Evolutionary conservation across 2,329 filamentous ascomycete species (phyloP).

Genomic region (Colletotrichum zoysiae): DNA sequence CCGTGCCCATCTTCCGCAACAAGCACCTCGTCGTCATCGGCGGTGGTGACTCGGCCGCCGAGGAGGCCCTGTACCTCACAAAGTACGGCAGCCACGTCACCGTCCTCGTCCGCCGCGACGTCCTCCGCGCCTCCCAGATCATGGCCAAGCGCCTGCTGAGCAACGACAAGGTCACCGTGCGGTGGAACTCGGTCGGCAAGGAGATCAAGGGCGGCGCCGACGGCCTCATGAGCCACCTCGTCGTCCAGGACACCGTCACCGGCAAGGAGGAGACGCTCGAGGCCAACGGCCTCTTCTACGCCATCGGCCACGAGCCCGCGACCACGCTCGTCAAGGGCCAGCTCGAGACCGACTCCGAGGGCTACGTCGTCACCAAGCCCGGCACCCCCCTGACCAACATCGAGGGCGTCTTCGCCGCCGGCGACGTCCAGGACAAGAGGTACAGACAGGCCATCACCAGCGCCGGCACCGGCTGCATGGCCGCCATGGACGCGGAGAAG

Average conservation of each 20-base stretch:
- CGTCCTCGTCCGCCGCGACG: slow-evolving; percentile 89
- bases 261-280: slow-evolving; percentile 86
- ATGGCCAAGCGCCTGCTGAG: slow-evolving; percentile 88
- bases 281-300: slow-evolving; percentile 96
- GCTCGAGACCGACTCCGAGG: slow-evolving; percentile 87
- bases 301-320: slow-evolving; percentile 95
- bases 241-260: slow-evolving; percentile 82
- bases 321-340: slow-evolving; percentile 92
- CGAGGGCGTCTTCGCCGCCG: slow-evolving; percentile 93
- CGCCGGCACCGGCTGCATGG: slow-evolving; percentile 94
- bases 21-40: slow-evolving; percentile 97
- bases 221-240: slow-evolving; percentile 89
- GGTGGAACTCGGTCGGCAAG: slow-evolving; percentile 83
- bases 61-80: slow-evolving; percentile 96
- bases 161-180: slow-evolving; percentile 91
- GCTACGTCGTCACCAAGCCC: slow-evolving; percentile 89
- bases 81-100: slow-evolving; percentile 98
- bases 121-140: slow-evolving; percentile 87
- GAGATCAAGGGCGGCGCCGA: slow-evolving; percentile 89
- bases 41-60: slow-evolving; percentile 95
- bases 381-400: slow-evolving; percentile 90
- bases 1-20: slow-evolving; percentile 96
- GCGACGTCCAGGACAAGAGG: slow-evolving; percentile 98
- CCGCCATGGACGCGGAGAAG: slow-evolving; percentile 95
- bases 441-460: slow-evolving; percentile 98